Base-by-base conservation (phyloP, 2,329 filamentous ascomycete genomes). In the Fusarium coffeatum region DNA sequence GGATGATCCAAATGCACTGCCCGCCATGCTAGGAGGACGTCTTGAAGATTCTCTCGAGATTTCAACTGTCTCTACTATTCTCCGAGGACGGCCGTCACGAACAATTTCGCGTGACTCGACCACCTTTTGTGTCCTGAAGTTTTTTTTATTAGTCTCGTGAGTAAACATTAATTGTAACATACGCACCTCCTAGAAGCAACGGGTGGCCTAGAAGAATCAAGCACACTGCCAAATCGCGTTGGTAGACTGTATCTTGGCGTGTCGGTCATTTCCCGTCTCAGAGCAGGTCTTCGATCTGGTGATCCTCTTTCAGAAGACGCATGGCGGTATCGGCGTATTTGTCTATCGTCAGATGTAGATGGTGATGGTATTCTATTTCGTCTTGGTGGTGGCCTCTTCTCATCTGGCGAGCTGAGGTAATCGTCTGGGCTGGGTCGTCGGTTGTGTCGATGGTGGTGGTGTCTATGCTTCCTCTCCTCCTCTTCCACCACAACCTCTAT, bases 131-230 rank as follows among this genome's bases (percentile, higher is more conserved):
- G 68, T 54, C 59, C 75, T 72, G 47, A 32, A 22, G 11, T 28
- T n/a, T 4, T n/a, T n/a, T n/a, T n/a, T n/a, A n/a, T 73, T 62
- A 71, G 60, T 54, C 25, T n/a, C 34, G 27, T 9, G 13, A n/a
- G 22, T n/a, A 27, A 34, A 8, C n/a, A 42, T n/a, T 28, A 18
- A 47, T 13, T 30, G 15, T 12, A 46, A 13, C 18, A 16, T 22
- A 61, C 73, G 54, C 54, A 78, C 79, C 76, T 78, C 60, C 76
- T 74, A 9, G 78, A 78, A 9, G 78, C 68, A 8, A 80, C 67
- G 6, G 79, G 79, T 9, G 79, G 79, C 12, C 79, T 73, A 43
- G 79, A 78, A 45, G 74, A 72, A 45, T 78, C 78, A 55, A 80
- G 77, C 11, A 80, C 72, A 59, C 77, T 77, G 3, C 73, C 50